Percentiles rank a stretch among this genome's conserved stretches.
These are phyloP conservation scores for Daldinia decipiens DNA, from an alignment of 495 filamentous ascomycete genomes.

Conservation along the genomic window DNA sequence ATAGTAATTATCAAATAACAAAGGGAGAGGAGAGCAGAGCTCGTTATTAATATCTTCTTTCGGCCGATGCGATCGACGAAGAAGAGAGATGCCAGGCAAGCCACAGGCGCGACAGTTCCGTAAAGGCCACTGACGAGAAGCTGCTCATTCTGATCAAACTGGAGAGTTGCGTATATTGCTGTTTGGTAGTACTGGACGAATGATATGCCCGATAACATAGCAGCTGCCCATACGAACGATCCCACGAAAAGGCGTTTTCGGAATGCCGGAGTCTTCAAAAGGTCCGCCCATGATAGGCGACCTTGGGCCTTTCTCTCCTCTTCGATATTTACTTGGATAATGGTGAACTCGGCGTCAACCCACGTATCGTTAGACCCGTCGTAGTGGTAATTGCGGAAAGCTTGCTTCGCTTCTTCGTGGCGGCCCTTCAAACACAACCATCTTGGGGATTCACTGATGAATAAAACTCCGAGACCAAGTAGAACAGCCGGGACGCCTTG, in stretches of 20 bases:
- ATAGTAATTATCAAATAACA: conserved; percentile 62
- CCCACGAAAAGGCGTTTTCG: conserved; percentile 62
- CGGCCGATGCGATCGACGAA: conserved; percentile 65
- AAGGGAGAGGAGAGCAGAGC: conserved; percentile 55
- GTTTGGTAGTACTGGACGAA: conserved; percentile 65
- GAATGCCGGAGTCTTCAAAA: conserved; percentile 58
- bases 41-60: conserved; percentile 63
- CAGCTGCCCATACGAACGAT: conserved; percentile 64
- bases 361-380: conserved; percentile 57
- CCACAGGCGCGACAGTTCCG: conserved; percentile 61
- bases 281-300: conserved; percentile 56
- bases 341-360: conserved; percentile 57
- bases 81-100: conserved; percentile 61
- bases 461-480: conserved; percentile 60
- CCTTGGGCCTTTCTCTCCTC: conserved; percentile 51
- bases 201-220: conserved; percentile 63
- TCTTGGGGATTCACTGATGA: conserved; percentile 65
- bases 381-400: conserved; percentile 58
- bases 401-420: conserved; percentile 53
- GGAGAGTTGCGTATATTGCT: conserved; percentile 60
- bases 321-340: conserved; percentile 58
- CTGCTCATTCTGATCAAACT: conserved; percentile 56
- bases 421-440: conserved; percentile 66
- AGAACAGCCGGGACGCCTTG: conserved; percentile 62
- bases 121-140: conserved; percentile 65